Base-by-base conservation (phyloP, 306 rosid species). In the Styphnolobium japonicum region DNA sequence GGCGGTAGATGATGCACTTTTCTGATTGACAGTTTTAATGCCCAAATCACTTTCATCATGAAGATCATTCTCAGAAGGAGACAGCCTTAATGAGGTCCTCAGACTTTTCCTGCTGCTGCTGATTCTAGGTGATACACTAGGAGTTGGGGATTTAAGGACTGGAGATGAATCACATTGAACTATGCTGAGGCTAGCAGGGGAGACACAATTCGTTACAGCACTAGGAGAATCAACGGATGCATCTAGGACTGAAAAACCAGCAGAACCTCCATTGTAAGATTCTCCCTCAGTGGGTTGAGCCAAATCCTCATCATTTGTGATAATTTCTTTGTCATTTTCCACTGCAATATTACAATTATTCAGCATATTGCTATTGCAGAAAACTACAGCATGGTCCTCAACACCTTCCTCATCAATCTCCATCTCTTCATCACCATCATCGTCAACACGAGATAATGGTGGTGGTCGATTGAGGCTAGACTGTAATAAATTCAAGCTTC, bases 371-470 rank as follows among this genome's bases (percentile, higher is more conserved):
- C 42, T 82, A 67, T 78, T 21, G 66, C 78, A 56, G 16, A 58
- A 69, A 33, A 40, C 74, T 22, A 51, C 74, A 62, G 60, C 88
- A 25, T 72, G 29, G 48, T 87, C 89, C 76, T 90, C 91, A 81
- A 90, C 89, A 73, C 86, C 94, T 76, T 90, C 96, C 84, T 87
- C 99, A 9, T 90, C 98, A 83, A 96, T 93, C 81, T 96, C 99
- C 99, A 96, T 96, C 86, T 96, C 99, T 78, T 86, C 94, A 83
- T 96, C 98, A 75, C 97, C 89, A 66, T 96, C 99, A 58, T 93
- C 94, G 21, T 93, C 98, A 31, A 90, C 79, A 74, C 75, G 77
- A 51, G 87, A 67, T 60, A 89, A 77, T 51, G 85, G 77, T 10
- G 71, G 53, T 3, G 93, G 92, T 81, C 90, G 85, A 51, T 62